Evolutionary conservation across 2,329 filamentous ascomycete species (phyloP).

Genomic region (Ceratocystis lukuohia): DNA sequence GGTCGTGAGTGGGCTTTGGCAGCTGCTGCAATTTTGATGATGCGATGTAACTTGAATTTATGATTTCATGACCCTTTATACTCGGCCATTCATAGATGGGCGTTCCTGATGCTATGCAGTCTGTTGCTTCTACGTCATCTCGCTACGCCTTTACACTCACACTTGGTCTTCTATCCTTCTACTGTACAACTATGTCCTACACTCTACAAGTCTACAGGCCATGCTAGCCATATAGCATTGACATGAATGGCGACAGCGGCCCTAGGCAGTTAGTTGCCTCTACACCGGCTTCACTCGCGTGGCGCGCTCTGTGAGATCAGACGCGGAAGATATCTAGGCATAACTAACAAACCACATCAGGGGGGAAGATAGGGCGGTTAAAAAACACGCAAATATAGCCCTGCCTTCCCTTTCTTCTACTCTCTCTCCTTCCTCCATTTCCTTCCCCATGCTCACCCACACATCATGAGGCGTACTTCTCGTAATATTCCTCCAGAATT

Average conservation of each 20-base stretch:
- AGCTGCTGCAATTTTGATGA: not conserved
- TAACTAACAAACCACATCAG: conserved; percentile 1
- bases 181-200: not conserved
- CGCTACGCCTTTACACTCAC: not conserved
- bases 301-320: conserved; percentile 1
- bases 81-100: not conserved
- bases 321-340: conserved; percentile 6
- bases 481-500: conserved; percentile 45
- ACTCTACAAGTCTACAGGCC: not conserved
- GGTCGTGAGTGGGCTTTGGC: not conserved
- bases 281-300: not conserved
- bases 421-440: not conserved
- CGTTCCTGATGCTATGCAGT: not conserved
- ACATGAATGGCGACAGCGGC: not conserved
- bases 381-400: not conserved
- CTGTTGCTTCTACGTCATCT: not conserved
- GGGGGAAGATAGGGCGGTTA: not conserved
- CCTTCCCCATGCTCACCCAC: not conserved
- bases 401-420: not conserved
- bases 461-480: conserved; percentile 28
- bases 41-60: not conserved
- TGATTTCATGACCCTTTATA: not conserved
- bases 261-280: not conserved
- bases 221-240: not conserved
- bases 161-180: not conserved